Conservation (phyloP, 306 rosid genomes). For the Styphnolobium japonicum region DNA sequence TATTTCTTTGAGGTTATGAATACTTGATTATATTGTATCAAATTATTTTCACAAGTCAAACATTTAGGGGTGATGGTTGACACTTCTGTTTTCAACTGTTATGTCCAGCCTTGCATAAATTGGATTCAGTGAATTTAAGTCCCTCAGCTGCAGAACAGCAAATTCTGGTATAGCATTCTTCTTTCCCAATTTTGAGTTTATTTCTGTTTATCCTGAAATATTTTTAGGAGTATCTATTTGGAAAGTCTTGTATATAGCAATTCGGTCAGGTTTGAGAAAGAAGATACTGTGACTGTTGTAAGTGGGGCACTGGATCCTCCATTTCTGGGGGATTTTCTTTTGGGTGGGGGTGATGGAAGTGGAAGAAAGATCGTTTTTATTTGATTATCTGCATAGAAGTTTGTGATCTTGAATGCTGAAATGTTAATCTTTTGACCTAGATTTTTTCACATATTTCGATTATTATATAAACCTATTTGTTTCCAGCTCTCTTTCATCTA, state of each 20-base stretch:
- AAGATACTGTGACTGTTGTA: constrained; percentile 8
- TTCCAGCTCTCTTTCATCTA: neutral
- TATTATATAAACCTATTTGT: neutral
- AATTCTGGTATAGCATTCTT: constrained; percentile 67
- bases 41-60: constrained; percentile 13
- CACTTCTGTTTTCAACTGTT: constrained; percentile 34
- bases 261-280: constrained; percentile 5
- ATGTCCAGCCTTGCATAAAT: constrained; percentile 61
- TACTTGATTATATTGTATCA: constrained; percentile 8
- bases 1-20: constrained; percentile 2
- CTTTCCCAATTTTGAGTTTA: constrained; percentile 19
- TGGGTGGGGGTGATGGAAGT: neutral
- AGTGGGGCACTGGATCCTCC: neutral
- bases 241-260: neutral
- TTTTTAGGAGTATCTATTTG: neutral
- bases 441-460: too few species aligned
- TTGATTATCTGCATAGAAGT: neutral
- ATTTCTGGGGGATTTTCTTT: neutral
- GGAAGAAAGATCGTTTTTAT: neutral
- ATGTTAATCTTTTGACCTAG: too few species aligned
- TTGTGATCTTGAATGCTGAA: too few species aligned
- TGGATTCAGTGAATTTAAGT: constrained; percentile 56
- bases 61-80: constrained; percentile 20
- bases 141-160: constrained; percentile 83
- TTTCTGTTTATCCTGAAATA: neutral